Base-by-base conservation (phyloP, 805 yeast genomes). In the Candida maltosa region DNA sequence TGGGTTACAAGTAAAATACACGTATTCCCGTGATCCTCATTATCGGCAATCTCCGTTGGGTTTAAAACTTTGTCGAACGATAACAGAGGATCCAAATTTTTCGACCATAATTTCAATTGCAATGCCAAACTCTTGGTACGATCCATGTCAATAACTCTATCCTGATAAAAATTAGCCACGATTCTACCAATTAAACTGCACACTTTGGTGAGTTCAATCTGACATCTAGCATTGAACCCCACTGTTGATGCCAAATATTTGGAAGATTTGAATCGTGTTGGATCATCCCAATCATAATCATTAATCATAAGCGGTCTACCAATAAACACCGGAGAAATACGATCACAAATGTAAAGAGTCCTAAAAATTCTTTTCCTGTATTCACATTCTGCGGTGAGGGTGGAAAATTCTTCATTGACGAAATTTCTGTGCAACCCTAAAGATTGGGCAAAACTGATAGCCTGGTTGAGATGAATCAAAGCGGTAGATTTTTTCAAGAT, bases 391-490 rank as follows among this genome's bases (percentile, higher is more conserved):
- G n/a, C 25, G 5, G 31, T 24, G 14, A 15, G 8, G 5, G 34
- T 25, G 9, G 39, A 29, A 26, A 41, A 34, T 31, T 41, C 40
- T 34, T 65, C 69, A 42, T 68, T 68, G 27, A 67, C 60, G 26
- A 41, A 56, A 35, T 47, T 58, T 32, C 70, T 46, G 42, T 68
- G 65, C 23, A 69, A 40, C 0, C 75, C 76, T 33, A 69, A 46
- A 0, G 70, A 45, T 36, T 64, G 70, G 0, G 73, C 73, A 43
- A 59, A 52, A 18, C 69, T 49, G n/a, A 70, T 65, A 1, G 73
- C 66, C 14, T 45, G 40, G 6, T 73, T 72, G 16, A 70, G 42
- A 42, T 58, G 59, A 10, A 69, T 51, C 75, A 75, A 71, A 4
- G 75, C 66, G 0, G 67, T 52, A 31, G 58, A 58, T 37, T 69